phyloP scores from a whole-genome alignment of 768 basidiomycete genomes.

The Auricularia sp. region DNA sequence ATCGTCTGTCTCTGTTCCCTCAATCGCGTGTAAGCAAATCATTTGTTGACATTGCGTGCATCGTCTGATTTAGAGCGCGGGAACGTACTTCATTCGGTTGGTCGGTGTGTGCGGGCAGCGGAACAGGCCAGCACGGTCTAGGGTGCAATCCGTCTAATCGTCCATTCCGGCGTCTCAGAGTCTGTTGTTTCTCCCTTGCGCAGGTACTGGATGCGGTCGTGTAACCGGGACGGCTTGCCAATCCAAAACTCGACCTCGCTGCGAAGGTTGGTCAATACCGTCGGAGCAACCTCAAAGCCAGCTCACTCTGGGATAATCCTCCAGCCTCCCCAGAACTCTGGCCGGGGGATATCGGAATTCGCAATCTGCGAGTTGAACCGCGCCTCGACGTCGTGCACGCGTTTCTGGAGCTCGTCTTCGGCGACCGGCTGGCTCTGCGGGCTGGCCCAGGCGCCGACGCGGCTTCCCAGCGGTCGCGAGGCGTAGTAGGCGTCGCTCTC shows the following conservation, averaged over 20 bases:
- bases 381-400: slow-evolving; percentile 48
- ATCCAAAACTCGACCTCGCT: slow-evolving; percentile 97
- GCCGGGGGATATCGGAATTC: slow-evolving; percentile 55
- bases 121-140: slow-evolving; percentile 21
- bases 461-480: slow-evolving; percentile 71
- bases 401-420: slow-evolving; percentile 57
- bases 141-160: slow-evolving; percentile 69
- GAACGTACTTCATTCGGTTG: too few species aligned
- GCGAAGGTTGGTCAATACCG: slow-evolving; percentile 3
- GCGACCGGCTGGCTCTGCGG: slow-evolving; percentile 71
- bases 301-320: slow-evolving; percentile 82
- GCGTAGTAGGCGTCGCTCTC: slow-evolving; percentile 81
- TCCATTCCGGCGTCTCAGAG: slow-evolving; percentile 54
- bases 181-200: slow-evolving; percentile 39
- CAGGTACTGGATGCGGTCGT: slow-evolving; percentile 78
- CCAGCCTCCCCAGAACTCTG: slow-evolving; percentile 96
- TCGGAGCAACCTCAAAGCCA: neutral
- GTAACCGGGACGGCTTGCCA: slow-evolving; percentile 90
- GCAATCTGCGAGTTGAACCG: slow-evolving; percentile 42
- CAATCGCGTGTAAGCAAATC: too few species aligned
- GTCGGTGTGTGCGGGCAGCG: neutral
- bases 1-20: too few species aligned
- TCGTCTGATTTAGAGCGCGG: too few species aligned
- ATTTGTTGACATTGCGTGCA: too few species aligned
- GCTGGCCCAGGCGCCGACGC: slow-evolving; percentile 90